Evolutionary conservation across 441 rosid species (phyloP).

Genomic region (Flueggea neowawraea): DNA sequence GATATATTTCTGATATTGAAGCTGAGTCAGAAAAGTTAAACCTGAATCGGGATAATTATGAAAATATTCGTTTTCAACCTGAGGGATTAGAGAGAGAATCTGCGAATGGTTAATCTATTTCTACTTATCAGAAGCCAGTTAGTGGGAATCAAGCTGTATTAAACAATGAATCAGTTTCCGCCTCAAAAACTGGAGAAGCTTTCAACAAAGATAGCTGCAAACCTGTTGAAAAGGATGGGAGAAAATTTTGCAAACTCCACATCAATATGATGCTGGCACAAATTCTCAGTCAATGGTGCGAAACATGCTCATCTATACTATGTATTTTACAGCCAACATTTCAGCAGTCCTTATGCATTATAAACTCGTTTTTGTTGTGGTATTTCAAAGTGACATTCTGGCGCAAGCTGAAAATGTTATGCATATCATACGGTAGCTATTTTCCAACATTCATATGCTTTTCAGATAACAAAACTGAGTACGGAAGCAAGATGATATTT

Average conservation of each 20-base stretch:
- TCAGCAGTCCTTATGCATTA: too few relatives aligned
- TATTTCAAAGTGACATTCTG: too few relatives aligned
- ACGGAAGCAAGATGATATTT: too few relatives aligned
- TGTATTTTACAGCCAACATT: too few relatives aligned
- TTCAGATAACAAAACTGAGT: too few relatives aligned
- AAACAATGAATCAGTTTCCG: slow-evolving; percentile 14
- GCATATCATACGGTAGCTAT: too few relatives aligned
- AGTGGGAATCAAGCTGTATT: slow-evolving; percentile 14
- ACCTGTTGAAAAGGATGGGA: slow-evolving; percentile 13
- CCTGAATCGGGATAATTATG: slow-evolving; percentile 6
- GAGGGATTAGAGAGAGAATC: slow-evolving; percentile 19
- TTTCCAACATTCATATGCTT: too few relatives aligned
- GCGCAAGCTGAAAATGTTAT: too few relatives aligned
- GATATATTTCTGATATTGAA: slow-evolving; percentile 20
- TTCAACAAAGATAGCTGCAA: slow-evolving; percentile 7
- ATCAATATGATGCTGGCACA: slow-evolving; percentile 19
- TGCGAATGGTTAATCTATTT: slow-evolving; percentile 12
- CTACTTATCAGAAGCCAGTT: slow-evolving; percentile 21
- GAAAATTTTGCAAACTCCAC: slow-evolving; percentile 9
- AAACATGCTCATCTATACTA: not conserved
- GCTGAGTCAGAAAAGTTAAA: slow-evolving; percentile 10
- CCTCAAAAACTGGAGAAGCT: slow-evolving; percentile 19
- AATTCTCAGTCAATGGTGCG: slow-evolving; percentile 29
- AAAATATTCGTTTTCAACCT: slow-evolving; percentile 17
- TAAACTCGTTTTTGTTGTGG: too few relatives aligned